Evolutionary conservation across 2,329 filamentous ascomycete species (phyloP), one percentile per base, ranked within the genome.

Genomic region (Chalaropsis ovoidea): DNA sequence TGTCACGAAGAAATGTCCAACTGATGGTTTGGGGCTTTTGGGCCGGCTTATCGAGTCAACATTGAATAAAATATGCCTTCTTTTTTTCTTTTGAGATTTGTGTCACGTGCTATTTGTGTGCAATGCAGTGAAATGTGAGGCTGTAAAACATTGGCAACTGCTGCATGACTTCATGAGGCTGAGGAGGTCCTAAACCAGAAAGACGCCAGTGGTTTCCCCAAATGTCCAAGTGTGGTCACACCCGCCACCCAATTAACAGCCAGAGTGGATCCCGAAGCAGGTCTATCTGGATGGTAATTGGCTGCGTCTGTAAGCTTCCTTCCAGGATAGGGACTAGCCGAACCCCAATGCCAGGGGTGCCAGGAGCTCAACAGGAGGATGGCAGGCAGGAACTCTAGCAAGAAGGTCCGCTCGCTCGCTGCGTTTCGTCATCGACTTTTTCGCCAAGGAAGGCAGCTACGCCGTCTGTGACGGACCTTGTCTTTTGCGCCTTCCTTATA

Each of bases 341-440:
- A 39, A 15, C 19, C 10, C 47, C 22, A 52, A 27, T 52, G 47
- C 15, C 47, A 52, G 47, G 47, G 47, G 47, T 15, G 7, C 22
- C 35, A 39, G 47, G 47, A 52, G 24, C 11, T 52, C 47, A 52
- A 24, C 47, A 52, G 47, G 47, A 52, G 47, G 47, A 52, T 49
- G 22, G 47, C 1, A 19, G 45, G 19, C 15, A 52, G 47, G 47
- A 27, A 24, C 35, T 39, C 35, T 39, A 49, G 22, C n/a, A 22
- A 27, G 8, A 52, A 27, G 47, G 11, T 39, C 47, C 47, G 24
- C 22, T 52, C 24, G 47, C 10, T 52, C 15, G 11, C 7, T 52
- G 47, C 7, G 54, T 58, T 58, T 58, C 54, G 54, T 58, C 54
- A 58, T 58, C 43, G 43, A n/a, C 43, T 47, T 47, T 47, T 47